These are phyloP conservation scores for Nakazawaea molendinolei DNA, from an alignment of 805 yeast species.

Conservation along the genomic window DNA sequence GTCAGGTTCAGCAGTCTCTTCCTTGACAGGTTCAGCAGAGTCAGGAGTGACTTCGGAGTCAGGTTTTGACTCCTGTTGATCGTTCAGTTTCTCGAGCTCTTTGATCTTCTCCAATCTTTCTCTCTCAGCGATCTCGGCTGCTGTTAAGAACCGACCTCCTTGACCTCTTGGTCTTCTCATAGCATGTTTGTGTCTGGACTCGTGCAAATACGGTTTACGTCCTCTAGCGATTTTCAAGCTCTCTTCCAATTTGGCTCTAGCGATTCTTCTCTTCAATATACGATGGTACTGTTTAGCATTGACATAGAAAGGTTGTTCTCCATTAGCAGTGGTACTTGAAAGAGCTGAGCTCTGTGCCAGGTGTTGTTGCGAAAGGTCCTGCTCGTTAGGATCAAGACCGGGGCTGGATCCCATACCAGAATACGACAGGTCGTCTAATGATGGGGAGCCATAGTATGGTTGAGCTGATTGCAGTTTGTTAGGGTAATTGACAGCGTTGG, in stretches of 20 bases:
- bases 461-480: slow-evolving; percentile 1
- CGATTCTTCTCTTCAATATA: slow-evolving; percentile 85
- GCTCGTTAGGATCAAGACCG: slow-evolving; percentile 6
- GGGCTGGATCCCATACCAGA: slow-evolving; percentile 7
- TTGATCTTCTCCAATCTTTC: slow-evolving; percentile 30
- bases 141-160: slow-evolving; percentile 95
- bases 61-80: neutral
- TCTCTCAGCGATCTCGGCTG: slow-evolving; percentile 78
- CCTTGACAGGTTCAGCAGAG: too few species aligned
- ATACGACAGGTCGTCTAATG: slow-evolving; percentile 9
- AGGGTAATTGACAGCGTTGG: neutral
- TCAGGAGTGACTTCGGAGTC: neutral
- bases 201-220: slow-evolving; percentile 90
- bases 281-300: slow-evolving; percentile 98
- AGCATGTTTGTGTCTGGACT: slow-evolving; percentile 96
- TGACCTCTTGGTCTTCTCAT: slow-evolving; percentile 99
- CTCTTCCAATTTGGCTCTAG: slow-evolving; percentile 90
- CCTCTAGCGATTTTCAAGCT: slow-evolving; percentile 81
- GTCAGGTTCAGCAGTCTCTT: too few species aligned
- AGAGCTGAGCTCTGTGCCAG: slow-evolving; percentile 11
- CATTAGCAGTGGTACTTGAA: slow-evolving; percentile 8
- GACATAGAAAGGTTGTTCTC: slow-evolving; percentile 91
- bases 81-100: slow-evolving; percentile 9
- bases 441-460: slow-evolving; percentile 9
- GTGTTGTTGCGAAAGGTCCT: slow-evolving; percentile 5